Evolutionary conservation across 1,284 basidiomycete species (phyloP).

Genomic region (Taiwanofungus camphoratus): DNA sequence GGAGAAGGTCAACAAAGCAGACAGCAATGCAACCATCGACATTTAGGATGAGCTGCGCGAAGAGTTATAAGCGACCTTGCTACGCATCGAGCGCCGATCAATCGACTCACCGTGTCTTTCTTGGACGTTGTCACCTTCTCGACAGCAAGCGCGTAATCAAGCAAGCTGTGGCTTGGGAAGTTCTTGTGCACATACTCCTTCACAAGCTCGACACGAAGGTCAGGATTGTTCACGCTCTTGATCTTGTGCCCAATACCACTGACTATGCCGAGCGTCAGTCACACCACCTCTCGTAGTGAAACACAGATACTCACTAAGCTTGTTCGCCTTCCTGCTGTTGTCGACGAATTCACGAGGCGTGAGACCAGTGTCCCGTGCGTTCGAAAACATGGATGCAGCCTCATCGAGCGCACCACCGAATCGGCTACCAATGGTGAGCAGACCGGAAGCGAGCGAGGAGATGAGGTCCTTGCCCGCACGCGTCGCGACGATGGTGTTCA

Average conservation of each 20-base stretch:
- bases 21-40: slow-evolving; percentile 98
- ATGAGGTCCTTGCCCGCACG: slow-evolving; percentile 99
- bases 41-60: slow-evolving; percentile 77
- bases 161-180: slow-evolving; percentile 89
- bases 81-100: slow-evolving; percentile 11
- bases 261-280: slow-evolving; percentile 40
- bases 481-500: slow-evolving; percentile 99
- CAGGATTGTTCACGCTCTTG: slow-evolving; percentile 98
- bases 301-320: slow-evolving; percentile 65
- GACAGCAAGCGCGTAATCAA: slow-evolving; percentile 98
- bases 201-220: slow-evolving; percentile 94
- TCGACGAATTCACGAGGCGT: slow-evolving; percentile 98
- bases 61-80: slow-evolving; percentile 1
- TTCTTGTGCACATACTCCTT: slow-evolving; percentile 95
- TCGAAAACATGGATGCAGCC: slow-evolving; percentile 93
- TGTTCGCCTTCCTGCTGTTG: slow-evolving; percentile 92
- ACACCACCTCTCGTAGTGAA: background rate
- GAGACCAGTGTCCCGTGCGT: slow-evolving; percentile 84
- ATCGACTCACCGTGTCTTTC: slow-evolving; percentile 88
- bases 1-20: slow-evolving; percentile 94
- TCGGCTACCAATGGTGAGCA: slow-evolving; percentile 95
- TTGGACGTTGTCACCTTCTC: slow-evolving; percentile 98
- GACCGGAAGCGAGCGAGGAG: slow-evolving; percentile 93
- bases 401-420: slow-evolving; percentile 99
- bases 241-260: slow-evolving; percentile 99